Conservation (phyloP, 768 basidiomycete species). For the Lentinula guzmanii region DNA sequence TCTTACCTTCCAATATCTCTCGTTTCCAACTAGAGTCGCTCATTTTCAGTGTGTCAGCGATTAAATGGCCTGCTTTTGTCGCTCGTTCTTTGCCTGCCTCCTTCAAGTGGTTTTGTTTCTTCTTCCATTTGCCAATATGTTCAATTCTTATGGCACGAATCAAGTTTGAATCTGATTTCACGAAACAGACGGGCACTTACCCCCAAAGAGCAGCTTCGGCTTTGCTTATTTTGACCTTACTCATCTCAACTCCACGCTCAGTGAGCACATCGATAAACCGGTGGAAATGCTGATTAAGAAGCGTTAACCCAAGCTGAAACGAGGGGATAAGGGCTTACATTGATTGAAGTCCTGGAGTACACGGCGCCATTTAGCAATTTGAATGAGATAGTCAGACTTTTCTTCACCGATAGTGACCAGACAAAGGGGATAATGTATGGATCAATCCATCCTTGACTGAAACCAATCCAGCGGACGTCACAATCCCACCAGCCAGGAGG, state of each 20-base stretch:
- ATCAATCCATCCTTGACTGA: constrained; percentile 57
- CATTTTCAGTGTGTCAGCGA: constrained; percentile 8
- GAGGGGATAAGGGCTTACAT: constrained; percentile 26
- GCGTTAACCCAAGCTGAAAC: background rate
- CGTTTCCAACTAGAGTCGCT: constrained; percentile 20
- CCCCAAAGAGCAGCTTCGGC: constrained; percentile 55
- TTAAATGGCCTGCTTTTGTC: constrained; percentile 19
- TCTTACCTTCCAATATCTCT: constrained; percentile 24
- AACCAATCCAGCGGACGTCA: constrained; percentile 62
- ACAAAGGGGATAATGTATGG: constrained; percentile 55
- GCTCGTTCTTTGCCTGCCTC: constrained; percentile 27
- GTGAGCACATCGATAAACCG: constrained; percentile 47
- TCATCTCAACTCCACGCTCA: constrained; percentile 51
- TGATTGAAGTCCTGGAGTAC: constrained; percentile 40
- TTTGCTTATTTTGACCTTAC: constrained; percentile 54
- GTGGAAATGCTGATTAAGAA: constrained; percentile 44
- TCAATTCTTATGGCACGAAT: constrained; percentile 32
- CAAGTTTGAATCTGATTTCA: background rate
- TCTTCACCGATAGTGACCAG: constrained; percentile 58
- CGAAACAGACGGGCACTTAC: constrained; percentile 20
- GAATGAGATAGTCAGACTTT: too few relatives aligned
- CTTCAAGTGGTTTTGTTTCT: constrained; percentile 25
- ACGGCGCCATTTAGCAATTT: background rate
- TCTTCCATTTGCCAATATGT: constrained; percentile 38
- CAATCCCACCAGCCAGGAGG: constrained; percentile 49